These are phyloP conservation scores for Pochonia chlamydosporia DNA, from an alignment of 2,329 filamentous ascomycete species.

Conservation along the genomic window DNA sequence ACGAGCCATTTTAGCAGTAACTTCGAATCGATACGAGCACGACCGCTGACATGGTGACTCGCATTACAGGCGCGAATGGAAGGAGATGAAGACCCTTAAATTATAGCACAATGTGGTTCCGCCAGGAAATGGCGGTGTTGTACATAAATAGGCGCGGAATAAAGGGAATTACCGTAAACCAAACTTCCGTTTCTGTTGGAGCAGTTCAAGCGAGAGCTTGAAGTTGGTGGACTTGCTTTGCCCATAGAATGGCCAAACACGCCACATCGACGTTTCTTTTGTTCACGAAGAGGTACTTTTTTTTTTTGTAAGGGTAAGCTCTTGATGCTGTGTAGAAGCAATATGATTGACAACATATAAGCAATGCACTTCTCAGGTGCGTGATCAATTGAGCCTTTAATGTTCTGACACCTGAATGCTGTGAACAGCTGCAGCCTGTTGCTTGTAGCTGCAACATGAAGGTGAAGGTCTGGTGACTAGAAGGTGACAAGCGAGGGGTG, in stretches of 20 bases:
- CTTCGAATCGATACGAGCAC: conserved; percentile 16
- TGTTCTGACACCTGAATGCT: too few relatives aligned
- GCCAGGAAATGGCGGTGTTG: conserved; percentile 19
- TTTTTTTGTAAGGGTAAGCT: neutral
- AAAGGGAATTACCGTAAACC: conserved; percentile 1
- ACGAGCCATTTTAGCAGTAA: neutral
- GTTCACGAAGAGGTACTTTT: neutral
- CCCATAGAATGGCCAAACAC: neutral
- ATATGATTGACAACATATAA: too few relatives aligned
- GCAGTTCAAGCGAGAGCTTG: neutral
- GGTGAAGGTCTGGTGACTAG: too few relatives aligned
- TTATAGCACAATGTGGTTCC: conserved; percentile 7
- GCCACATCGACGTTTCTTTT: conserved; percentile 1
- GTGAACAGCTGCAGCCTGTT: neutral
- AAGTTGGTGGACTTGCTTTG: neutral
- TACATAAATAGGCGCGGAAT: conserved; percentile 24
- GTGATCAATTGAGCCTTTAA: too few relatives aligned
- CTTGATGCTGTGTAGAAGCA: too few relatives aligned
- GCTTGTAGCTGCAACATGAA: neutral
- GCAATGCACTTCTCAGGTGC: too few relatives aligned
- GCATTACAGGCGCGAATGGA: conserved; percentile 43
- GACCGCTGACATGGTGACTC: neutral
- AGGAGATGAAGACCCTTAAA: conserved; percentile 48
- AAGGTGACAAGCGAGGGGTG: too few relatives aligned
- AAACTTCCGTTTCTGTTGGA: neutral